phyloP scores from a whole-genome alignment of 768 basidiomycete genomes.

The Naganishia onofrii region DNA sequence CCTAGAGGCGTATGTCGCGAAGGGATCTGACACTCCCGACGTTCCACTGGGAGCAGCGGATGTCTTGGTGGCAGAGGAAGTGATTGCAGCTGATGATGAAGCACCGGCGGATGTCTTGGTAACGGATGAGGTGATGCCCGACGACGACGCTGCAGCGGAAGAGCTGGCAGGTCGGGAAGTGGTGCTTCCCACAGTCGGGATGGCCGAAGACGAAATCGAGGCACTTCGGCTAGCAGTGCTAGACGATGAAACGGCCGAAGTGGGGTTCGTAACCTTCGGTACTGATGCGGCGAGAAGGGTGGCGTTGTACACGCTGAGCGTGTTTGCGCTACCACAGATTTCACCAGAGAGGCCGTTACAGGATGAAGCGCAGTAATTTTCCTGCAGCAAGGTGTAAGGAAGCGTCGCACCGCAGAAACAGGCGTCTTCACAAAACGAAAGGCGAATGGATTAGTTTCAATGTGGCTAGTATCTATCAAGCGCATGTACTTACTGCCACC shows the following conservation, averaged over 20 bases:
- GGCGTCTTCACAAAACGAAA: background rate
- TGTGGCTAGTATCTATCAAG: conserved; percentile 31
- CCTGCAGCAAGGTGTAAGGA: conserved; percentile 33
- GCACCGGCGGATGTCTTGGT: background rate
- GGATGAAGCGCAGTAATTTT: conserved; percentile 34
- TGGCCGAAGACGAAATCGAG: background rate
- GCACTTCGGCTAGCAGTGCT: conserved; percentile 14
- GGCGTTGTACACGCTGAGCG: conserved; percentile 33
- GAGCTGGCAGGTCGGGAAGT: background rate
- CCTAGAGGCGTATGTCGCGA: conserved; percentile 9
- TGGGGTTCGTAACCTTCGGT: conserved; percentile 5
- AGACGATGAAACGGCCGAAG: background rate
- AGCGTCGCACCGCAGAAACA: conserved; percentile 40
- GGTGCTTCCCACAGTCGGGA: background rate
- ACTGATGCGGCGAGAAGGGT: conserved; percentile 1
- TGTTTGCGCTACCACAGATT: conserved; percentile 35
- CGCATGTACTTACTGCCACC: conserved; percentile 28
- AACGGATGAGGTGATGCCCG: background rate
- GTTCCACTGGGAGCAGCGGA: background rate
- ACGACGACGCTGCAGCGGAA: too few species aligned
- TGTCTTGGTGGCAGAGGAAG: background rate
- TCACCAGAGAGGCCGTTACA: conserved; percentile 36
- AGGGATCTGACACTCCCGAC: conserved; percentile 5
- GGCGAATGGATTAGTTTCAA: conserved; percentile 28
- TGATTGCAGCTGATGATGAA: background rate